Conservation (phyloP, 2,329 filamentous ascomycete species). For the Sporothrix curviconia region DNA sequence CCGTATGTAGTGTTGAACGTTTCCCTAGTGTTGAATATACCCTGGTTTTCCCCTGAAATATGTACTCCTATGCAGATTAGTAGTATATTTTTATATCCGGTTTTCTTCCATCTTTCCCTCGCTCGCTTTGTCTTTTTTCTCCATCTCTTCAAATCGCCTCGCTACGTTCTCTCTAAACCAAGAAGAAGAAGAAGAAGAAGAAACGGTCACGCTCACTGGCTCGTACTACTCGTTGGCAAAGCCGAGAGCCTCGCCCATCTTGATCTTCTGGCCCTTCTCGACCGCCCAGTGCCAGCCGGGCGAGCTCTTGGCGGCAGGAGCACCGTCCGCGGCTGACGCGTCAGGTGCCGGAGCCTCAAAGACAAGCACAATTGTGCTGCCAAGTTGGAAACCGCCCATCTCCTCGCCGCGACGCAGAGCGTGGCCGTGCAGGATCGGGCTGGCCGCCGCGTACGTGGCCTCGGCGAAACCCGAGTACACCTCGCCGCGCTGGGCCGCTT, state of each 20-base stretch:
- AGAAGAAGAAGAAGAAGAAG: no score
- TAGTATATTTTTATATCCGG: background rate
- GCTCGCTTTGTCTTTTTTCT: background rate
- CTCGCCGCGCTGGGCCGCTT: conserved; percentile 69
- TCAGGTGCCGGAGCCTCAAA: conserved; percentile 73
- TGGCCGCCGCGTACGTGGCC: conserved; percentile 78
- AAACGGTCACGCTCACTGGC: no score
- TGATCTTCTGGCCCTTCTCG: conserved; percentile 78
- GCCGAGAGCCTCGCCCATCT: conserved; percentile 82
- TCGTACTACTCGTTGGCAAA: conserved; percentile 56
- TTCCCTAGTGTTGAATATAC: conserved; percentile 13
- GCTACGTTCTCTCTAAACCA: no score
- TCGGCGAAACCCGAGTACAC: conserved; percentile 86
- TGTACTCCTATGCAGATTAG: conserved; percentile 4
- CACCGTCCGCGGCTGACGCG: conserved; percentile 29
- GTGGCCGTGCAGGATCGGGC: conserved; percentile 71
- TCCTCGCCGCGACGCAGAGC: conserved; percentile 83
- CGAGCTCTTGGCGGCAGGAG: conserved; percentile 45
- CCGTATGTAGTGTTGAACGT: conserved; percentile 13
- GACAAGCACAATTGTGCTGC: conserved; percentile 89
- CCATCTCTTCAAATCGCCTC: no score
- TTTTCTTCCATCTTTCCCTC: background rate
- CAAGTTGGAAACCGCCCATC: conserved; percentile 96
- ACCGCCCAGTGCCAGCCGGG: conserved; percentile 81
- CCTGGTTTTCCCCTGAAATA: background rate